Conservation (phyloP, 495 filamentous ascomycete species). For the Astrocystis sublimbata region DNA sequence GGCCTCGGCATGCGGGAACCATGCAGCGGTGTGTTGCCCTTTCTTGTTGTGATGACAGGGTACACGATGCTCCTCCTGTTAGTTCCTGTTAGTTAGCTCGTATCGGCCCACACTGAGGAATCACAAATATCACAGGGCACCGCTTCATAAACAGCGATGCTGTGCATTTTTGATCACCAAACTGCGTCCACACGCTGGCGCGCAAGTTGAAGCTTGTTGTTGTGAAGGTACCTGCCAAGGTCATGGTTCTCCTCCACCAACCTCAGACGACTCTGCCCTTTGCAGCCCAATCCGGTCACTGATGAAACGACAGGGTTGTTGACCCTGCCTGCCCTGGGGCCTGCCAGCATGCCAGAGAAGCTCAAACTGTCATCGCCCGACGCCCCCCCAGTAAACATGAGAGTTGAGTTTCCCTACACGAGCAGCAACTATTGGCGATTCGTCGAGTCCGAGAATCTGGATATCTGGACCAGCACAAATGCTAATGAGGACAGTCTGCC, state of each 20-base stretch:
- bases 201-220: background rate
- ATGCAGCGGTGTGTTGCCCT: slow-evolving; percentile 16
- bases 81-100: too few relatives aligned
- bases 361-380: too few relatives aligned
- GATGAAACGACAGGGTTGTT: slow-evolving; percentile 15
- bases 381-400: too few relatives aligned
- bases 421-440: too few relatives aligned
- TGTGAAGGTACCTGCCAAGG: background rate
- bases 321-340: too few relatives aligned
- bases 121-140: background rate
- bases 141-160: background rate
- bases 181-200: background rate
- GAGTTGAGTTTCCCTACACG: too few relatives aligned
- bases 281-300: slow-evolving; percentile 7
- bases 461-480: too few relatives aligned
- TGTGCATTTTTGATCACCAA: background rate
- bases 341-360: too few relatives aligned
- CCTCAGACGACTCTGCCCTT: background rate
- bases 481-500: too few relatives aligned
- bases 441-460: too few relatives aligned
- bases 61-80: too few relatives aligned
- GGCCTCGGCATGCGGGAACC: slow-evolving; percentile 17
- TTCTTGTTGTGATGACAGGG: background rate
- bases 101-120: too few relatives aligned
- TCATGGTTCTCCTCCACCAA: background rate